Evolutionary conservation across 306 rosid genomes (phyloP), one percentile per base, ranked within the genome.

Genomic region (Spatholobus suberectus): DNA sequence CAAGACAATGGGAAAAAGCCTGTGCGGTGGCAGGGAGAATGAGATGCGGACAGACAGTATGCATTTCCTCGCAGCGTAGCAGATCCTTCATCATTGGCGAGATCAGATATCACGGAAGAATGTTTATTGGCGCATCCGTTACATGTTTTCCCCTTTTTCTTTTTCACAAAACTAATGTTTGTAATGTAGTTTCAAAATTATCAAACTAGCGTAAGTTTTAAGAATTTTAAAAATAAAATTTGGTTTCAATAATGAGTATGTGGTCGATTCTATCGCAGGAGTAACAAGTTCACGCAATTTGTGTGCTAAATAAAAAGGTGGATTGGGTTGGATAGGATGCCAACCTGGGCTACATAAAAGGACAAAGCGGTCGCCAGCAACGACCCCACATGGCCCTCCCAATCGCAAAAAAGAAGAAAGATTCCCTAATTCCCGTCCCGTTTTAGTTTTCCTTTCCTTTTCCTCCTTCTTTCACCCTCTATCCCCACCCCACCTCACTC

Each of bases 351-450:
- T 69, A 41, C 15, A 24, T 46, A 76, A 81, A 77, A 81, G 6
- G 84, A 88, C 91, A 88, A 86, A 83, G 85, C 35, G 75, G 20
- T 66, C 49, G 52, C 73, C 76, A 34, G 54, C 70, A 9, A 12
- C 26, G 75, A 79, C 76, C 87, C 90, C 89, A 84, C 77, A 51
- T 49, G 26, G 6, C 57, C 74, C 23, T 61, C 46, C 52, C 82
- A 21, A 41, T 43, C 26, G 17, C 40, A 4, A 29, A 44, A 41
- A 55, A 26, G 49, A 5, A 29, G n/a, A 47, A 79, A 70, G 87
- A 90, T 89, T 88, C 70, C 94, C 90, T 71, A 71, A 86, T 89
- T 78, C 80, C 54, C 90, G 81, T 80, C 67, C 15, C 59, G 21
- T 34, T 67, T 17, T 4, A 3, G n/a, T 63, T 63, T 15, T 18